phyloP scores from a whole-genome alignment of 495 filamentous ascomycete species.

The Talaromyces adpressus region DNA sequence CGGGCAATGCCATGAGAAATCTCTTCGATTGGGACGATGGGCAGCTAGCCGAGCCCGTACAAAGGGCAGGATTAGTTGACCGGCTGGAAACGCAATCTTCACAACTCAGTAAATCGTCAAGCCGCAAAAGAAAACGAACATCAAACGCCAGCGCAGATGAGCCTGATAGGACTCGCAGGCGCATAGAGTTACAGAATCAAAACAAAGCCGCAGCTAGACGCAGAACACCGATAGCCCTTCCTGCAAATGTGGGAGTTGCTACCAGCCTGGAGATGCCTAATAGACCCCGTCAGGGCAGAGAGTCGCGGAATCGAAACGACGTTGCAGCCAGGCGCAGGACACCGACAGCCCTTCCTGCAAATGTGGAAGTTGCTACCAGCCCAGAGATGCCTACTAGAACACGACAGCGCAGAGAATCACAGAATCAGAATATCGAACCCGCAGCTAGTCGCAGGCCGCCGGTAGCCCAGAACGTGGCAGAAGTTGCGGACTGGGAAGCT shows the following conservation, averaged over 20 bases:
- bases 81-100: neutral
- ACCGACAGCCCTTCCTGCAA: neutral
- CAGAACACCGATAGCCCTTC: neutral
- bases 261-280: neutral
- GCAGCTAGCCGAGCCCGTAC: neutral
- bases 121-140: neutral
- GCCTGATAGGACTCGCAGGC: neutral
- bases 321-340: neutral
- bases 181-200: neutral
- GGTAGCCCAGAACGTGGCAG: neutral
- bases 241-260: neutral
- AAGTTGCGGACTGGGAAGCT: neutral
- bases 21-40: neutral
- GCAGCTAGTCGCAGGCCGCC: neutral
- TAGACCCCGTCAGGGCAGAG: neutral
- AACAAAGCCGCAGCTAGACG: neutral
- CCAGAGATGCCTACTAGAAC: neutral
- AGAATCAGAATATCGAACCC: too few relatives aligned
- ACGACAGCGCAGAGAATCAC: neutral
- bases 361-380: neutral
- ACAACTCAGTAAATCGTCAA: neutral
- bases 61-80: neutral
- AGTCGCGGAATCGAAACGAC: neutral
- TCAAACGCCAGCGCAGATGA: neutral
- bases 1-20: neutral